phyloP scores from a whole-genome alignment of 1,284 basidiomycete genomes.

The Wallemia ichthyophaga region DNA sequence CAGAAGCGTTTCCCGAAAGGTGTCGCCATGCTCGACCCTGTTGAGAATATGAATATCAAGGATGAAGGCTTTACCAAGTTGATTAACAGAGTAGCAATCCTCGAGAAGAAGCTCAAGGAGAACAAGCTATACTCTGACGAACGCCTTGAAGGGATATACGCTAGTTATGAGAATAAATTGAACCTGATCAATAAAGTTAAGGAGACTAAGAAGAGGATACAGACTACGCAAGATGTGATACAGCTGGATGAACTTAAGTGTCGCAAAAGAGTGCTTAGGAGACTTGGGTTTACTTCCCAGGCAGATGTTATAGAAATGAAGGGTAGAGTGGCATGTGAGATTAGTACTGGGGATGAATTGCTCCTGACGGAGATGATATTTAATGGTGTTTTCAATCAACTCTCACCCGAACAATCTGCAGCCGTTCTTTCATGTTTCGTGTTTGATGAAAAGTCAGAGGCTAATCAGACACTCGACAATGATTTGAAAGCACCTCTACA shows the following conservation, averaged over 20 bases:
- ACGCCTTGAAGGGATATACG: conserved; percentile 45
- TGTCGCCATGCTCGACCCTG: conserved; percentile 60
- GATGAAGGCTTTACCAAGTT: conserved; percentile 74
- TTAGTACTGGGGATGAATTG: conserved; percentile 85
- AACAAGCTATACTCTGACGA: conserved; percentile 44
- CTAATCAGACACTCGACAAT: conserved; percentile 57
- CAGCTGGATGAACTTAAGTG: conserved; percentile 93
- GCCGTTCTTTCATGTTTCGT: conserved; percentile 86
- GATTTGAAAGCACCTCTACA: conserved; percentile 73
- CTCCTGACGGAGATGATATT: conserved; percentile 91
- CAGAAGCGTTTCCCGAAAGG: conserved; percentile 66
- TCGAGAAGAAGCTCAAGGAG: conserved; percentile 51
- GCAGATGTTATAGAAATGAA: conserved; percentile 94
- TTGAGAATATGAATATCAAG: conserved; percentile 85
- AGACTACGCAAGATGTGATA: conserved; percentile 64
- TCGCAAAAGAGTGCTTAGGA: conserved; percentile 70
- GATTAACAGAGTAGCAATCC: conserved; percentile 63
- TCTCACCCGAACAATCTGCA: conserved; percentile 73
- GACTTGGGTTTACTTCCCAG: conserved; percentile 62
- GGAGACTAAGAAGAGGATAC: conserved; percentile 49
- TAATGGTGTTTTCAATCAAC: conserved; percentile 74
- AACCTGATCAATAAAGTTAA: conserved; percentile 37
- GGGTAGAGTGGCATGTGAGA: conserved; percentile 92
- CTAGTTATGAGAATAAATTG: conserved; percentile 47
- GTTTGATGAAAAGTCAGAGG: conserved; percentile 89